phyloP scores from a whole-genome alignment of 1,139 yeast genomes.

The Suhomyces choctaworum region DNA sequence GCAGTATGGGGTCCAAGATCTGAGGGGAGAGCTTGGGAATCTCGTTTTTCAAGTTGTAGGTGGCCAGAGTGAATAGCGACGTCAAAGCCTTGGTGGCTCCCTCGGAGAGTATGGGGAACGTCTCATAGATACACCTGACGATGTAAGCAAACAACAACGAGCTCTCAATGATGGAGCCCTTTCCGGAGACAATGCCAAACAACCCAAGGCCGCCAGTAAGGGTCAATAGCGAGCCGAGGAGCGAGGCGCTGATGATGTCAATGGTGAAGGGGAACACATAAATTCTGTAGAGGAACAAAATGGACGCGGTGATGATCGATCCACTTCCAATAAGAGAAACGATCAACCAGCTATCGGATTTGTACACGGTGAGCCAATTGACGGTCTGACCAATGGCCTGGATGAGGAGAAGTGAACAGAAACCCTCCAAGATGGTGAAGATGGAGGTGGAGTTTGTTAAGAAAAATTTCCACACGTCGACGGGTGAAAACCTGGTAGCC shows the following conservation, averaged over 20 bases:
- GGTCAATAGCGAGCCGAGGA: slow-evolving; percentile 83
- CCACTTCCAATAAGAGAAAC: slow-evolving; percentile 74
- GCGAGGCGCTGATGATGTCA: slow-evolving; percentile 73
- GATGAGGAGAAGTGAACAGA: slow-evolving; percentile 82
- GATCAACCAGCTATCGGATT: slow-evolving; percentile 80
- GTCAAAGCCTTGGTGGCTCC: slow-evolving; percentile 45
- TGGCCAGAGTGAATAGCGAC: slow-evolving; percentile 39
- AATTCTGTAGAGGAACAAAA: slow-evolving; percentile 79
- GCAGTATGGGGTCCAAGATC: slow-evolving; percentile 38
- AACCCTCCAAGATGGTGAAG: slow-evolving; percentile 88
- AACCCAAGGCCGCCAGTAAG: slow-evolving; percentile 72
- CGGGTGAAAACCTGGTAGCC: slow-evolving; percentile 20
- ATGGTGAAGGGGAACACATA: slow-evolving; percentile 74
- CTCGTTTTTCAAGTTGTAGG: slow-evolving; percentile 38
- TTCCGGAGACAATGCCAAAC: slow-evolving; percentile 79
- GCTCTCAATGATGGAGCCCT: slow-evolving; percentile 87
- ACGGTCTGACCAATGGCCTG: slow-evolving; percentile 89
- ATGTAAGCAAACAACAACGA: slow-evolving; percentile 85
- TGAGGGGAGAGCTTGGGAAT: slow-evolving; percentile 45
- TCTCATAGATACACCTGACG: slow-evolving; percentile 87
- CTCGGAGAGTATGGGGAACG: slow-evolving; percentile 77
- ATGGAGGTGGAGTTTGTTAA: slow-evolving; percentile 82
- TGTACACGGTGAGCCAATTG: slow-evolving; percentile 65
- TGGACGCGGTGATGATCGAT: slow-evolving; percentile 68
- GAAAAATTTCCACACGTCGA: slow-evolving; percentile 61